Evolutionary conservation across 2,329 filamentous ascomycete genomes (phyloP), one percentile per base, ranked within the genome.

Genomic region (Penicillium rolfsii): DNA sequence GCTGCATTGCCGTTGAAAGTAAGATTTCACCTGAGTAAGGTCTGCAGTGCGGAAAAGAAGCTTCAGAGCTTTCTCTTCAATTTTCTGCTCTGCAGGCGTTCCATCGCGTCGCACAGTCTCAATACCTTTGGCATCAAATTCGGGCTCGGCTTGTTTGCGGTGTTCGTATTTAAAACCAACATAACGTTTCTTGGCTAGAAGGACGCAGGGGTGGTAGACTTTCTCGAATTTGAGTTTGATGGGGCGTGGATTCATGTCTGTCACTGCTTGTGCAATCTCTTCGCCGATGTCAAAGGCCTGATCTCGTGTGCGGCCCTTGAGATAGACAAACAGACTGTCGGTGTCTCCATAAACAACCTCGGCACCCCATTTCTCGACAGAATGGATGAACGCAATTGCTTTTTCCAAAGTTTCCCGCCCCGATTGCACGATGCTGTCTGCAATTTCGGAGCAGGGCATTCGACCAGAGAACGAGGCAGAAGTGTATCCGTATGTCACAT

Each of bases 331-430:
- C 8, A 99, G 78, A 71, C 92, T 97, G 81, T 99, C 95, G 0
- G 96, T 99, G 75, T 99, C 95, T 58, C 95, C 96, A 70, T 99
- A 99, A 0, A 99, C 94, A 0, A 99, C 95, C 77, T 99, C 95
- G 1, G 95, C 95, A 9, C 89, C 90, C 96, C 96, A 99, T 63
- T 86, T 85, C 65, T 89, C 85, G 12, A 93, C 88, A 0, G 91
- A 92, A 71, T 99, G 95, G 40, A 99, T 98, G 59, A 93, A 83
- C 0, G 93, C 92, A 64, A 98, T 96, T 2, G 95, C 91, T 62
- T 92, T 92, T 76, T 99, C 95, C 0, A 99, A 85, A 0, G 94
- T 99, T 77, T 99, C 95, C 12, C 95, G 87, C 0, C 91, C 95
- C 0, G 94, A 96, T 75, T 99, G 94, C 0, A 99, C 95, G 70